These are phyloP conservation scores for Phlyctochytrium bullatum DNA, from an alignment of 192 early-diverging fungal species.

Conservation along the genomic window DNA sequence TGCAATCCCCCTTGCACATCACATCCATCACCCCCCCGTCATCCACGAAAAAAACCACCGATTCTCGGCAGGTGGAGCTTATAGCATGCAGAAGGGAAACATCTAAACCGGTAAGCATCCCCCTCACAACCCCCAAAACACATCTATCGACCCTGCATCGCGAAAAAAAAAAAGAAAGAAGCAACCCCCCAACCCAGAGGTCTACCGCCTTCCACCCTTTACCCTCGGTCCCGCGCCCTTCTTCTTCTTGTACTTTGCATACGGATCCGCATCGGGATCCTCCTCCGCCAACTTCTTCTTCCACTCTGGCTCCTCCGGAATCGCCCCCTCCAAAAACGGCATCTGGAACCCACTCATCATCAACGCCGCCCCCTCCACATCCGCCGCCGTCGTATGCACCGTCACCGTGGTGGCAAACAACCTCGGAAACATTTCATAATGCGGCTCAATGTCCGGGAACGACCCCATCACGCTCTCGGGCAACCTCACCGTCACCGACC, in stretches of 20 bases:
- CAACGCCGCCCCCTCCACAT: constrained; percentile 72
- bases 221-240: constrained; percentile 29
- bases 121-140: too few relatives aligned
- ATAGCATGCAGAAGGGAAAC: too few relatives aligned
- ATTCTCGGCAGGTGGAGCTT: too few relatives aligned
- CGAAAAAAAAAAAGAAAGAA: too few relatives aligned
- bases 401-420: constrained; percentile 86
- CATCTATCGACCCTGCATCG: too few relatives aligned
- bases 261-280: constrained; percentile 44
- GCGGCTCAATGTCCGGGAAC: constrained; percentile 96
- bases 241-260: constrained; percentile 51
- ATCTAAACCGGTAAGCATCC: too few relatives aligned
- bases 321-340: constrained; percentile 63
- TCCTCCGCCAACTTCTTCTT: constrained; percentile 26
- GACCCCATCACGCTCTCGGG: constrained; percentile 78
- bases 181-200: too few relatives aligned
- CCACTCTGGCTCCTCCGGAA: constrained; percentile 22
- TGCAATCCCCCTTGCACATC: too few relatives aligned
- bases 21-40: too few relatives aligned
- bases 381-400: constrained; percentile 78
- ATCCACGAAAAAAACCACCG: too few relatives aligned
- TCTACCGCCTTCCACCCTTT: too few relatives aligned
- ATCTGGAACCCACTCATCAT: constrained; percentile 87
- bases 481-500: constrained; percentile 81
- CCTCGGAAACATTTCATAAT: constrained; percentile 90